Evolutionary conservation across 2,329 filamentous ascomycete species (phyloP), one percentile per base, ranked within the genome.

Genomic region (Colletotrichum spaethianum): DNA sequence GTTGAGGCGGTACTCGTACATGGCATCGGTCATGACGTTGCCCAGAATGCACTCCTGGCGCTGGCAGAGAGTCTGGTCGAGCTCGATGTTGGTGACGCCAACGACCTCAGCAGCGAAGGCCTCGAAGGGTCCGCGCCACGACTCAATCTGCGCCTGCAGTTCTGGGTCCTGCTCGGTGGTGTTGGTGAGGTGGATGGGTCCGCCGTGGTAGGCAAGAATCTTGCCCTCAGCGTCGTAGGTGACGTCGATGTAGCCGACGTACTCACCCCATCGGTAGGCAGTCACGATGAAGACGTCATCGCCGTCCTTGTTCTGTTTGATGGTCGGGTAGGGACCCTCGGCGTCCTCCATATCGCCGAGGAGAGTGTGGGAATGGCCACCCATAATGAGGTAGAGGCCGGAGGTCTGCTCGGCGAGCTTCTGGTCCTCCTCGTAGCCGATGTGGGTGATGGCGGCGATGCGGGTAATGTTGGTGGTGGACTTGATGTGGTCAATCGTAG

Each of bases 231-330:
- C 74, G 75, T 91, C 89, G 76, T 91, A 93, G 1, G 88, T 89
- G 9, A 93, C 86, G 74, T 92, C 90, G 74, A 93, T 93, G 78
- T 91, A 91, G 69, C 91, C 91, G 2, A 93, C 80, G 67, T 92
- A 92, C 80, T 92, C 89, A 63, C 91, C 91, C 91, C 91, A 93
- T 73, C 90, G 87, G 77, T 90, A 93, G 2, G 90, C 88, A 9
- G 90, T 92, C 23, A 93, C 91, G 76, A 92, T 86, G 77, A 92
- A 93, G 61, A 93, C 91, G 76, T 93, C 91, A 42, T 92, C 88
- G 55, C 89, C 90, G 61, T 89, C 87, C 73, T 84, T 80, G 78
- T 93, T 91, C 36, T 87, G 80, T 63, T 86, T 86, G 62, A 93
- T 89, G 18, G 91, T 93, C 1, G 91, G 91, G 77, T 93, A 93